Evolutionary conservation across 306 rosid species (phyloP).

Genomic region (Dalbergia oliveri): DNA sequence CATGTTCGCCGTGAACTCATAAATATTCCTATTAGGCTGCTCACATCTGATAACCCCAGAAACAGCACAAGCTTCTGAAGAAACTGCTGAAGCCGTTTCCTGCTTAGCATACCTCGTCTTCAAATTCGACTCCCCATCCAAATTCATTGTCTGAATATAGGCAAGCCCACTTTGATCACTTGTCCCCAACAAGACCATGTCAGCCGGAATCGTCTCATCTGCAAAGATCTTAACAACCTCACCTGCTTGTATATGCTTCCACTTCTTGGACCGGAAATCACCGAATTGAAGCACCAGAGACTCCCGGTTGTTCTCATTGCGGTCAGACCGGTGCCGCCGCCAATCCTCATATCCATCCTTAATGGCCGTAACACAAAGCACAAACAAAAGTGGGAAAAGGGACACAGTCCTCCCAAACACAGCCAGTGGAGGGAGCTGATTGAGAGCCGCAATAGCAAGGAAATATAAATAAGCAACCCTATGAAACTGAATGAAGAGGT

Average conservation of each 20-base stretch:
- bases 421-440: conserved; percentile 98
- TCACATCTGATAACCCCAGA: conserved; percentile 85
- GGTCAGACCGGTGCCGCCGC: conserved; percentile 92
- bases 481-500: conserved; percentile 92
- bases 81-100: conserved; percentile 72
- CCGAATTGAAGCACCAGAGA: conserved; percentile 70
- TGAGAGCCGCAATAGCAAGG: conserved; percentile 91
- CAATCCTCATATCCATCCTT: conserved; percentile 99
- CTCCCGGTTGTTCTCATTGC: conserved; percentile 85
- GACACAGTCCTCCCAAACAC: conserved; percentile 96
- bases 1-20: conserved; percentile 93
- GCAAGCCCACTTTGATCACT: conserved; percentile 98
- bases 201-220: conserved; percentile 90
- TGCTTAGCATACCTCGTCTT: conserved; percentile 97
- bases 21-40: conserved; percentile 90
- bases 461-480: conserved; percentile 94
- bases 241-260: conserved; percentile 86
- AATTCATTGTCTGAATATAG: conserved; percentile 95
- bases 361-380: conserved; percentile 90
- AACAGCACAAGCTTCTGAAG: conserved; percentile 59
- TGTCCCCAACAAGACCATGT: conserved; percentile 95
- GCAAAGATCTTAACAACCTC: conserved; percentile 87
- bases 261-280: conserved; percentile 66
- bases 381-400: conserved; percentile 86
- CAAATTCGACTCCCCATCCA: conserved; percentile 98